These are phyloP conservation scores for Cyclostephanos tholiformis DNA, from an alignment of 108 stramenopile genomes.

Conservation along the genomic window DNA sequence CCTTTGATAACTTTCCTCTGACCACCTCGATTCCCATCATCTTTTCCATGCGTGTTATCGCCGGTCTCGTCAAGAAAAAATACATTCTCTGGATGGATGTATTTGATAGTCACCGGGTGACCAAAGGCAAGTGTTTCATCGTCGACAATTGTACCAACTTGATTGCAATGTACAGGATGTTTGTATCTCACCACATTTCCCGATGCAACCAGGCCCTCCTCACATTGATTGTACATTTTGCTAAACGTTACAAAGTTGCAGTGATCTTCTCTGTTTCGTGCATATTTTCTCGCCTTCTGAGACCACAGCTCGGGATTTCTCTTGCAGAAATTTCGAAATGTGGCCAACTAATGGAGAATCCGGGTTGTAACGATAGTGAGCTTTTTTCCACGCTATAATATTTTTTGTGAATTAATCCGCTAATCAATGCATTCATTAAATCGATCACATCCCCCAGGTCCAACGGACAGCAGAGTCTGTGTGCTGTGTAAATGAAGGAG, in stretches of 20 bases:
- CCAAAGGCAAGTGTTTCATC: constrained; percentile 12
- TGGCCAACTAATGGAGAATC: too few relatives aligned
- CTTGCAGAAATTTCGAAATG: too few relatives aligned
- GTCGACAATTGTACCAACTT: background rate
- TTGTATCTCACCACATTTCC: background rate
- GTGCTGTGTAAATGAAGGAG: too few relatives aligned
- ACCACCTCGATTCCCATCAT: background rate
- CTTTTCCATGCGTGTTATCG: constrained; percentile 1
- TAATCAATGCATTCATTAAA: too few relatives aligned
- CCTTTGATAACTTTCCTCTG: background rate
- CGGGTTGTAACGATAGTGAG: too few relatives aligned
- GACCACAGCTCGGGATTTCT: background rate
- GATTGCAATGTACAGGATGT: background rate
- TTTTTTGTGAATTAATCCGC: too few relatives aligned
- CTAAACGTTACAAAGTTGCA: constrained; percentile 7
- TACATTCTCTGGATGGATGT: background rate
- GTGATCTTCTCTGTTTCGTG: constrained; percentile 6
- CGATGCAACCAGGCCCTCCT: constrained; percentile 1
- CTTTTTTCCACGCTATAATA: too few relatives aligned
- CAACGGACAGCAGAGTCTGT: too few relatives aligned
- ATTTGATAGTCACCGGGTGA: background rate
- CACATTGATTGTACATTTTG: constrained; percentile 6
- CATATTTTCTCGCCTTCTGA: background rate
- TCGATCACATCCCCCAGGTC: too few relatives aligned
- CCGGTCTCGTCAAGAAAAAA: constrained; percentile 5